Evolutionary conservation across 495 filamentous ascomycete species (phyloP), one percentile per base, ranked within the genome.

Genomic region (Penicillium cinerascens): DNA sequence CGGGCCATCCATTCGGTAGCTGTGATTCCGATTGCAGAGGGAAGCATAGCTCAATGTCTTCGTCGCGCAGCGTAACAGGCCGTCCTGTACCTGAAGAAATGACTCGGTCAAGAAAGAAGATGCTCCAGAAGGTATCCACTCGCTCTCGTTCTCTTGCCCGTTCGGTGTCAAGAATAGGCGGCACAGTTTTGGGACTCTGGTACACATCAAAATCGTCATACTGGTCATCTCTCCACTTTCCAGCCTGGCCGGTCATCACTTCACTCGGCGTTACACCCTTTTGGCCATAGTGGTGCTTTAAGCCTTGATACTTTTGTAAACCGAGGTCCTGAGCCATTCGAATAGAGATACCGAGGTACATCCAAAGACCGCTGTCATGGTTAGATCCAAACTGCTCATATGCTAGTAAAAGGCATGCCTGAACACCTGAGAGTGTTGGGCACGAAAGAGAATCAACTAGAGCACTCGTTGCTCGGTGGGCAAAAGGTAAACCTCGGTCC

Each of bases 301-400:
- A 77, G 0, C 89, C 89, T 53, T 88, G 86, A 25, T 84, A 68
- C 43, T 89, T 92, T 54, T 89, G 87, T 58, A 95, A 76, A 3
- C 89, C 89, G 4, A 95, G 76, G 63, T 95, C 89, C 48, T 91
- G 82, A 0, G 87, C 87, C 87, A 95, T 91, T 22, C 89, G 80
- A 56, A 95, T 92, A 0, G 88, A 84, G 51, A 89, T 84, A 0
- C 89, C 89, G 15, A 92, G 71, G 56, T 91, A 92, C 88, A 92
- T 92, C 89, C 89, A 95, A 16, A 95, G 71, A 2, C 88, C 88
- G 65, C 89, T 92, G 61, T 92, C 89, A 54, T 87, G 86, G 57
- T 89, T 89, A 18, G 86, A 85, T 11, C 89, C 89, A 52, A 95
- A 95, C 38, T 88, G 85, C 54, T 91, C 87, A 65, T 95, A 95